Evolutionary conservation across 1,139 yeast genomes (phyloP), one percentile per base, ranked within the genome.

Genomic region (Hemisphaericaspora xylanilytica): DNA sequence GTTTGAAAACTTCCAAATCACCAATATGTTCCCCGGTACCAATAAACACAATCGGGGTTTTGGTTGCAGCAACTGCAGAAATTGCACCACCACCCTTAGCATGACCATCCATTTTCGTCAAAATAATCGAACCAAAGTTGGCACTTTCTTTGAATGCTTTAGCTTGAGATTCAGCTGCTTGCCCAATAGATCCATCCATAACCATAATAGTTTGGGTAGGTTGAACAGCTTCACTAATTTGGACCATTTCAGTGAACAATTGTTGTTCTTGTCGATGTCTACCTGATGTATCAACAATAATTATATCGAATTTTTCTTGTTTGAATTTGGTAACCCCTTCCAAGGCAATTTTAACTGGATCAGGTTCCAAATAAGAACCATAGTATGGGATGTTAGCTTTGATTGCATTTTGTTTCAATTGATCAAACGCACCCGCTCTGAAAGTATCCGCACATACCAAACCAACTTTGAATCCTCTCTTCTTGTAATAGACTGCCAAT

Each of bases 61-160:
- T 76, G 11, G 98, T 90, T 2, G 97, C 95, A 1, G 98, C 98
- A 39, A 92, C 97, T 0, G 98, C 98, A 31, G 97, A 88, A 40
- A 92, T 89, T 18, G 98, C 98, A 72, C 98, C 98, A 67, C 98
- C 98, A 59, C 98, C 98, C 65, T 86, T 92, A 29, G 98, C 98
- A 58, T 92, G 97, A 35, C 98, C 98, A 62, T 92, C 98, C 95
- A 92, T 84, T 62, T 92, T 92, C 21, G 98, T 92, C 58, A 92
- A 75, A 45, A 92, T 85, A 49, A 92, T 92, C 18, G 97, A 90
- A 55, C 98, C 98, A 56, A 92, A 92, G 56, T 92, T 81, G 3
- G 97, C 75, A 31, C 92, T 80, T 40, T 89, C 97, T 62, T 92
- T 92, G 68, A 92, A 92, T 2, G 98, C 98, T 54, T 75, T 77